Evolutionary conservation across 805 yeast genomes (phyloP).

Genomic region (Wickerhamiella bombiphila): DNA sequence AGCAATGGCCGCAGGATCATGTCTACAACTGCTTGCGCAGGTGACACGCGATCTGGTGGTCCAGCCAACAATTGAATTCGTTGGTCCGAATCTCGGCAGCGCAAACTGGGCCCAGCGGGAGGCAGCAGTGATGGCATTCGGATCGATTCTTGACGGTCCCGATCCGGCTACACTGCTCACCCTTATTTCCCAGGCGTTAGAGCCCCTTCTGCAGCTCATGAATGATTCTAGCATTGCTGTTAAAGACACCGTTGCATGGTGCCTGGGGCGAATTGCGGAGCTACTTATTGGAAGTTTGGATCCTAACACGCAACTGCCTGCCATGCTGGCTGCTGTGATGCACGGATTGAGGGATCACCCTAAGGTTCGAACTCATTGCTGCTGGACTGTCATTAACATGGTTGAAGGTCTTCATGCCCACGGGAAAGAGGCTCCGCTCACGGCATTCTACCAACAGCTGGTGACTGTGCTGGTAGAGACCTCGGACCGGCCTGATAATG

Average conservation of each 20-base stretch:
- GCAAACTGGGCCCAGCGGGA: slow-evolving; percentile 75
- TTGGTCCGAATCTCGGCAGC: slow-evolving; percentile 51
- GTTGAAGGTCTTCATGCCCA: slow-evolving; percentile 32
- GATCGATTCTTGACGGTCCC: slow-evolving; percentile 92
- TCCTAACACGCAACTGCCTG: slow-evolving; percentile 47
- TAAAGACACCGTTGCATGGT: slow-evolving; percentile 96
- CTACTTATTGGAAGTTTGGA: slow-evolving; percentile 65
- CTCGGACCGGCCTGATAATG: slow-evolving; percentile 65
- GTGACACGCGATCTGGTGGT: slow-evolving; percentile 77
- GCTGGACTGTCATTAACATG: slow-evolving; percentile 91
- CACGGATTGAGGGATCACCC: slow-evolving; percentile 84
- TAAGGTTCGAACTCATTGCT: slow-evolving; percentile 87
- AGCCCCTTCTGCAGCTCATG: slow-evolving; percentile 62
- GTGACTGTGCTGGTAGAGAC: slow-evolving; percentile 58
- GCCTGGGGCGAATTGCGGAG: slow-evolving; percentile 92
- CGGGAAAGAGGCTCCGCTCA: slow-evolving; percentile 43
- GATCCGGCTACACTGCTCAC: slow-evolving; percentile 51
- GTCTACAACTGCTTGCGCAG: slow-evolving; percentile 86
- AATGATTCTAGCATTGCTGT: slow-evolving; percentile 68
- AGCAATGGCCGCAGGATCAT: slow-evolving; percentile 97
- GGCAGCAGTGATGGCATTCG: slow-evolving; percentile 98
- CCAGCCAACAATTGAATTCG: slow-evolving; percentile 71
- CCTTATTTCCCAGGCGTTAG: slow-evolving; percentile 68
- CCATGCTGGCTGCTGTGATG: slow-evolving; percentile 56
- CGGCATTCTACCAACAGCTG: slow-evolving; percentile 55